These are phyloP conservation scores for Diplogelasinospora grovesii DNA, from an alignment of 495 filamentous ascomycete genomes.

Conservation along the genomic window DNA sequence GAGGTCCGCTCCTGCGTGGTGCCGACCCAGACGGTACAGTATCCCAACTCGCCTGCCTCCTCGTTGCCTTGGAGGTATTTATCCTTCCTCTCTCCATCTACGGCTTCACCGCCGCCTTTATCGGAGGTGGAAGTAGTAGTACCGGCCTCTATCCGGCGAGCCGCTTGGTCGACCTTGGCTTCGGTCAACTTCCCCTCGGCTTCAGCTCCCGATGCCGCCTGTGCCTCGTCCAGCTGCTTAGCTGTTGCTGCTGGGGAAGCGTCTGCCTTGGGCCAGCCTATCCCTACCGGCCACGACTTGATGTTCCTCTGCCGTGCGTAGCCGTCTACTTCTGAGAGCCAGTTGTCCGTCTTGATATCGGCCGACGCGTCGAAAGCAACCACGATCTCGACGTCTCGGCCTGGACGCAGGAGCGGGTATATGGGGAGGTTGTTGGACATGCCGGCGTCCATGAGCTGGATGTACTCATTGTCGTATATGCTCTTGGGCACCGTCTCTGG, in stretches of 20 bases:
- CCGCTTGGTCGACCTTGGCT: conserved; percentile 48
- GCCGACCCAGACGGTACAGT: conserved; percentile 95
- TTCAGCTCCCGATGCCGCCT: conserved; percentile 52
- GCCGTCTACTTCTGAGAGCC: conserved; percentile 86
- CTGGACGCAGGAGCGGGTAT: conserved; percentile 84
- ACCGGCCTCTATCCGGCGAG: conserved; percentile 16
- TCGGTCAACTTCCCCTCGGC: conserved; percentile 56
- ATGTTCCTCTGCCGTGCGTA: conserved; percentile 83
- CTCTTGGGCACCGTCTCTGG: conserved; percentile 67
- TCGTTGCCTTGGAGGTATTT: no score
- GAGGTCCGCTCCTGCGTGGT: conserved; percentile 61
- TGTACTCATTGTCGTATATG: conserved; percentile 58
- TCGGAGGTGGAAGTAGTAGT: neutral
- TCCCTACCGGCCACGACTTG: conserved; percentile 87
- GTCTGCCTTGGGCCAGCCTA: conserved; percentile 72
- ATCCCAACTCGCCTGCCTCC: conserved; percentile 58
- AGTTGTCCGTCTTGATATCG: conserved; percentile 50
- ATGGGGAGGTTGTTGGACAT: conserved; percentile 98
- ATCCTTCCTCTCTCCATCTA: conserved; percentile 26
- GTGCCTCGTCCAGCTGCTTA: conserved; percentile 60
- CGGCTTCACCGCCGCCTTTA: conserved; percentile 12
- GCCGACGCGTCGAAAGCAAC: conserved; percentile 44
- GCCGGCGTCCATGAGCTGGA: conserved; percentile 93
- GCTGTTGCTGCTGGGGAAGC: conserved; percentile 48
- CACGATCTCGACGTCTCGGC: conserved; percentile 83